phyloP scores from a whole-genome alignment of 345 rosid genomes.

The Euphorbia tirucalli region DNA sequence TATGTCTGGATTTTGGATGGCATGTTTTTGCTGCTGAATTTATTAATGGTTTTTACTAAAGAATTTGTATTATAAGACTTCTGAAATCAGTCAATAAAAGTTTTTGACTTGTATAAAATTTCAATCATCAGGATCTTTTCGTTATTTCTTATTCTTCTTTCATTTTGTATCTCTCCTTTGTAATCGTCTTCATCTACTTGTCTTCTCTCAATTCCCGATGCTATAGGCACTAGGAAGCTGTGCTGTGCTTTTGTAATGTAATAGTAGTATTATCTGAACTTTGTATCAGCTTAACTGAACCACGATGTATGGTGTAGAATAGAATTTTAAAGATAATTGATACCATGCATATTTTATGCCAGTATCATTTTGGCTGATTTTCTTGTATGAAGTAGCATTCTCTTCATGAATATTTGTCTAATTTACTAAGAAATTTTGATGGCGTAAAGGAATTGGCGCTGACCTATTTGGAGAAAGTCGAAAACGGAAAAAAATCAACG shows the following conservation, averaged over 20 bases:
- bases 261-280: neutral
- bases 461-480: too few relatives aligned
- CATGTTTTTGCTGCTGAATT: neutral
- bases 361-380: neutral
- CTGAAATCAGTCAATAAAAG: neutral
- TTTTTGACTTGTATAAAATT: neutral
- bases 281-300: neutral
- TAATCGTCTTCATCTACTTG: neutral
- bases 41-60: too few relatives aligned
- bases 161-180: neutral
- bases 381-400: neutral
- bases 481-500: too few relatives aligned
- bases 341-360: neutral
- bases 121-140: neutral
- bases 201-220: too few relatives aligned
- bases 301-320: neutral
- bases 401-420: neutral
- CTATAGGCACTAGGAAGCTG: neutral
- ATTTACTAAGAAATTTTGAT: too few relatives aligned
- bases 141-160: too few relatives aligned
- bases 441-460: too few relatives aligned
- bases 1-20: slow-evolving; percentile 11
- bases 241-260: neutral
- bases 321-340: neutral
- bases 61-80: neutral